Evolutionary conservation across 1,284 basidiomycete species (phyloP).

Genomic region (Exobasidium cylindrosporum): DNA sequence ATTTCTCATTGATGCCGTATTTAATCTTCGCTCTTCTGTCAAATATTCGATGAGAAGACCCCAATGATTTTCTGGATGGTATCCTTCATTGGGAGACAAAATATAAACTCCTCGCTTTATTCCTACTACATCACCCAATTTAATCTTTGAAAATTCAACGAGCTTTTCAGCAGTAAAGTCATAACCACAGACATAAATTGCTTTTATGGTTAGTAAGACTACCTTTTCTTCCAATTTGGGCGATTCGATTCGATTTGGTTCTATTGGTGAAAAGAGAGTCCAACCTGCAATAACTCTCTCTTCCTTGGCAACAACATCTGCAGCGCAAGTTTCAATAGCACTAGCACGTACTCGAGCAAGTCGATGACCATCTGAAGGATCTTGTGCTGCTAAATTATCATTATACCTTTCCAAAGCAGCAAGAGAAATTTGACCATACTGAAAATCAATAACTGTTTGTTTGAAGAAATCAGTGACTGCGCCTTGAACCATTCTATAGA

Average conservation of each 20-base stretch:
- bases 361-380: constrained; percentile 81
- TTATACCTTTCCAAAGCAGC: constrained; percentile 36
- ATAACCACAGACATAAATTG: constrained; percentile 66
- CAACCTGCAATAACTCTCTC: constrained; percentile 80
- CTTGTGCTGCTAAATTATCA: constrained; percentile 70
- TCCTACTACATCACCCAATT: constrained; percentile 75
- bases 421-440: constrained; percentile 27
- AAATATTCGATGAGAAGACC: constrained; percentile 40
- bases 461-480: constrained; percentile 88
- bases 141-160: constrained; percentile 64
- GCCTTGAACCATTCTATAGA: constrained; percentile 49
- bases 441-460: constrained; percentile 61
- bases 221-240: constrained; percentile 76
- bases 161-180: constrained; percentile 64
- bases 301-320: constrained; percentile 62
- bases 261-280: constrained; percentile 83
- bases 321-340: constrained; percentile 65
- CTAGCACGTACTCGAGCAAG: constrained; percentile 72
- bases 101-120: constrained; percentile 69
- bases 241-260: constrained; percentile 67
- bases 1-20: constrained; percentile 35
- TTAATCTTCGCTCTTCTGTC: constrained; percentile 26
- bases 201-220: constrained; percentile 67
- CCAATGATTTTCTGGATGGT: constrained; percentile 46
- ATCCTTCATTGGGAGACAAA: constrained; percentile 37